Evolutionary conservation across 2,329 filamentous ascomycete genomes (phyloP).

Genomic region (Xylariomycetidae sp.): DNA sequence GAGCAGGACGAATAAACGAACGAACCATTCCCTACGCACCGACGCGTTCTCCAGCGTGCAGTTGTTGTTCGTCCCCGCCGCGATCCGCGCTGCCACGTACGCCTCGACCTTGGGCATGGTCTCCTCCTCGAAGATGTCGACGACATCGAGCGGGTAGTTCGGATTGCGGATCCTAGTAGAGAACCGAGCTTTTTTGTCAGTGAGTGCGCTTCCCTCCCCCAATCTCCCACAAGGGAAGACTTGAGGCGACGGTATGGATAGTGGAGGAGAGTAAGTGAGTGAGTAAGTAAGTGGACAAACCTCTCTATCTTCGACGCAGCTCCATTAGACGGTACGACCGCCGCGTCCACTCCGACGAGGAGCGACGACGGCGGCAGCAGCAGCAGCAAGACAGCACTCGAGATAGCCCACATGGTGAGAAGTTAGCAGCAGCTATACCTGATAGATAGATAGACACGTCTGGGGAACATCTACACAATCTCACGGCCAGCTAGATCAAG

Average conservation of each 20-base stretch:
- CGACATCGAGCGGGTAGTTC: constrained; percentile 23
- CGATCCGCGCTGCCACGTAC: constrained; percentile 18
- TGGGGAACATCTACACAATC: too few species aligned
- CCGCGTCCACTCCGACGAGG: constrained; percentile 16
- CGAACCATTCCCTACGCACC: constrained; percentile 25
- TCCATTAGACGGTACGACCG: constrained; percentile 9
- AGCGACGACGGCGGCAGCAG: too few species aligned
- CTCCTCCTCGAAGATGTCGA: constrained; percentile 24
- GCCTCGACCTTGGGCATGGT: constrained; percentile 24
- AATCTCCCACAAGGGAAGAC: too few species aligned
- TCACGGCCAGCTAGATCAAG: too few species aligned
- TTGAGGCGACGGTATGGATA: too few species aligned
- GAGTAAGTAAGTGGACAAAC: constrained; percentile 9
- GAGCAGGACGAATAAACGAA: constrained; percentile 1
- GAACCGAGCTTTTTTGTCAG: constrained; percentile 6
- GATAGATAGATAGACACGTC: too few species aligned
- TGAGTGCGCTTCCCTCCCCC: too few species aligned
- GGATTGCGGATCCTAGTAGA: constrained; percentile 19
- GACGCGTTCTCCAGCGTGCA: constrained; percentile 25
- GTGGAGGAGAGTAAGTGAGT: not conserved
- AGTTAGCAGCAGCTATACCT: too few species aligned
- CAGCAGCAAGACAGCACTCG: constrained; percentile 16
- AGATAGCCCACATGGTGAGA: constrained; percentile 18
- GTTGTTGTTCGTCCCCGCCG: constrained; percentile 18
- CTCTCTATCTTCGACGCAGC: constrained; percentile 17